Evolutionary conservation across 164 flowering plant species (phyloP), one percentile per base, ranked within the genome.

Genomic region (Piper longum): DNA sequence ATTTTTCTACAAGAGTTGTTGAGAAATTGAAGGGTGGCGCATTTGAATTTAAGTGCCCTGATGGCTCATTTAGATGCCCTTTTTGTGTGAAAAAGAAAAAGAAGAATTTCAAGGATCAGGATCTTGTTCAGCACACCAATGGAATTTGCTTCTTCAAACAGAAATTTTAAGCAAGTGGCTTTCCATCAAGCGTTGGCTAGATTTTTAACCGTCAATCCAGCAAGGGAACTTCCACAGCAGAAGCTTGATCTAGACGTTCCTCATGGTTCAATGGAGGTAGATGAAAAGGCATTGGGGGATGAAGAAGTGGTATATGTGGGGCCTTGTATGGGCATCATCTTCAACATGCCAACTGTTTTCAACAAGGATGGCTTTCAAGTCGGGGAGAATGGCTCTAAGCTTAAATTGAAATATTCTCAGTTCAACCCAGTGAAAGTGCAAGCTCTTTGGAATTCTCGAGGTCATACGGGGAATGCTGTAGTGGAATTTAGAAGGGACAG

Each of bases 91-190:
- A 80, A 61, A 91, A 85, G 72, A 84, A 69, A 63, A 87, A 83
- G 68, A 69, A 70, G 42, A 83, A 80, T 57, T 88, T 69, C 58
- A 67, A 19, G 1, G 78, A 81, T 59, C 85, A 79, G 66, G 97
- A 93, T 2, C 78, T 93, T 59, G 74, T 88, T 45, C 95, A 90
- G 68, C 99, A 90, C 76, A 91, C 99, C 19, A 66, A 81, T 70
- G 89, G 83, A 7, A 80, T 88, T 88, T 66, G 79, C 87, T 55
- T 82, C 95, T 6, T 57, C 77, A 4, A 88, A 81, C 76, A 79
- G 88, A 68, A 81, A 72, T n/a, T 64, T 66, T 5, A 82, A 78
- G 69, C 83, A 83, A 26, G 87, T 80, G 71, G 97, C 93, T 4
- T 83, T 82, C 59, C 99, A 90, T 59, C 66, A 77, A 16, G 96